Base-by-base conservation (phyloP, 805 yeast species). In the Candida ipomoeae region DNA sequence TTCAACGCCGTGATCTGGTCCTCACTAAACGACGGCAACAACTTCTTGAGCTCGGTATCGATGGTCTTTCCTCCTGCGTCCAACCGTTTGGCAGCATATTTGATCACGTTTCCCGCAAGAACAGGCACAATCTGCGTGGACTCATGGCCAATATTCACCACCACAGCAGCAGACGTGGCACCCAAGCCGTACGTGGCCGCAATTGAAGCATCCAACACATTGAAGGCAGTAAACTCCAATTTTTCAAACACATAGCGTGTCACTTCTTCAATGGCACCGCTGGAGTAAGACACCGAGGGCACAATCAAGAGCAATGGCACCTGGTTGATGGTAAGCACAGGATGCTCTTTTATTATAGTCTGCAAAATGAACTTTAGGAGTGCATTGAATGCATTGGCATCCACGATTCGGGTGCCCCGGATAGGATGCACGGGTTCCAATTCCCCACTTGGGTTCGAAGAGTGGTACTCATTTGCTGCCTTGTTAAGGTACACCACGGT, bases 41-140 rank as follows among this genome's bases (percentile, higher is more conserved):
- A 51, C 49, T 71, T 68, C 14, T 66, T 53, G 48, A 92, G 68
- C 11, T 70, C 71, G 18, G 73, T 66, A 58, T 87, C 87, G 36
- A 92, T 85, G 29, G 70, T 62, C 14, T 69, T 56, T 1, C 96
- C 91, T 11, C 99, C 99, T n/a, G 63, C 58, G 1, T 70, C 66
- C 29, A 84, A 62, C 13, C 73, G 68, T 32, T 67, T 66, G 31
- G 77, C 70, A 3, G 89, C 84, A 55, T 80, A 80, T 31, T 76
- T 74, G 48, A 84, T 69, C 5, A 81, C 76, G 51, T 83, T 82
- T 60, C 81, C 89, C 54, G 87, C 94, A 31, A 87, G 67, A n/a
- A 92, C 80, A 2, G 96, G 94, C 11, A 84, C 75, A 21, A 92
- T 74, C 63, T 89, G 96, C 2, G 90, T 81, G 57, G 84, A 80